Evolutionary conservation across 2,329 filamentous ascomycete genomes (phyloP).

Genomic region (Colletotrichum chlorophyti): DNA sequence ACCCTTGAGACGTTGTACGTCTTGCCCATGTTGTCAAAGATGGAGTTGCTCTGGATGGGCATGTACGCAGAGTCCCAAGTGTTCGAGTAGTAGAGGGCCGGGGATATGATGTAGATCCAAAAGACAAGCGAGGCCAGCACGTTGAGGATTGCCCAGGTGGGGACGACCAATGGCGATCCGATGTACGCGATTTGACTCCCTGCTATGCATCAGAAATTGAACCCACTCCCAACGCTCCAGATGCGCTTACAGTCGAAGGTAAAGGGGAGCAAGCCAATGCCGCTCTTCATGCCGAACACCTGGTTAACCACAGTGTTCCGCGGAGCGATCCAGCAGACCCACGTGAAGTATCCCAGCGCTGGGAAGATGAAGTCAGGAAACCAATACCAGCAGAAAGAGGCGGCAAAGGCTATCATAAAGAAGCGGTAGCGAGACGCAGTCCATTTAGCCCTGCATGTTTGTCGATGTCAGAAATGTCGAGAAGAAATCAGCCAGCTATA

Average conservation of each 20-base stretch:
- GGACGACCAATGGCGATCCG: conserved; percentile 47
- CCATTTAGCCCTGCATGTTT: conserved; percentile 34
- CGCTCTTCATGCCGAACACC: conserved; percentile 64
- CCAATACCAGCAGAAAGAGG: conserved; percentile 55
- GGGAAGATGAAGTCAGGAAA: conserved; percentile 56
- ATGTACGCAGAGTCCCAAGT: conserved; percentile 59
- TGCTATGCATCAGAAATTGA: conserved; percentile 23
- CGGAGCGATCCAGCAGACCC: conserved; percentile 66
- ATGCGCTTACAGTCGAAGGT: conserved; percentile 56
- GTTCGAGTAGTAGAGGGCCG: conserved; percentile 54
- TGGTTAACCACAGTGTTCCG: conserved; percentile 65
- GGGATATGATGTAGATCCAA: conserved; percentile 52
- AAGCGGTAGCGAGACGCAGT: conserved; percentile 41
- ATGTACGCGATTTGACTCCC: conserved; percentile 43
- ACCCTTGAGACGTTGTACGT: conserved; percentile 57
- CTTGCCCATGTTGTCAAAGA: conserved; percentile 59
- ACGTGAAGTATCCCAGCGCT: conserved; percentile 56
- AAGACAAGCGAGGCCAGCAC: conserved; percentile 55
- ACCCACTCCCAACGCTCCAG: background rate
- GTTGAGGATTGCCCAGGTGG: conserved; percentile 54
- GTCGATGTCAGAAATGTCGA: background rate
- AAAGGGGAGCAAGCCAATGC: conserved; percentile 65
- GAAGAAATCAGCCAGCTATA: too few relatives aligned
- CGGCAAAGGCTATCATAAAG: conserved; percentile 40
- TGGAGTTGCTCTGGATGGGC: conserved; percentile 58